Evolutionary conservation across 2,329 filamentous ascomycete genomes (phyloP).

Genomic region (Alternaria sp.): DNA sequence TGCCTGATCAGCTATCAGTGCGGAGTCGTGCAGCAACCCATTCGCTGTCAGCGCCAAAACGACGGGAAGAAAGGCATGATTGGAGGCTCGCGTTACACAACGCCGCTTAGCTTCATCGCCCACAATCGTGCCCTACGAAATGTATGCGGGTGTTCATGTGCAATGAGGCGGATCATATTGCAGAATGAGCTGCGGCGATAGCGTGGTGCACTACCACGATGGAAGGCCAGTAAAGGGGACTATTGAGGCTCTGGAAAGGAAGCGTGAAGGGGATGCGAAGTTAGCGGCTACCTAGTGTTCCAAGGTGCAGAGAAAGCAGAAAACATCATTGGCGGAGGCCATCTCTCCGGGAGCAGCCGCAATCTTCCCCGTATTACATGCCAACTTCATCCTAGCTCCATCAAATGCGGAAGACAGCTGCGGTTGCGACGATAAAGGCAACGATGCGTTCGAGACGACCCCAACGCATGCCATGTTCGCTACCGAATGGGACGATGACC

Average conservation of each 20-base stretch:
- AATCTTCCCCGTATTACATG: background rate
- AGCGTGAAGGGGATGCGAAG: background rate
- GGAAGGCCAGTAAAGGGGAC: background rate
- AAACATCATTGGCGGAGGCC: background rate
- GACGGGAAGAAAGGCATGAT: background rate
- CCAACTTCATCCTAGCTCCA: background rate
- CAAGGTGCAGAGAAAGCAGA: background rate
- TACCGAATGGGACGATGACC: too few species aligned
- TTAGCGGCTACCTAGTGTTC: background rate
- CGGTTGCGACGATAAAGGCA: background rate
- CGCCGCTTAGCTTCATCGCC: background rate
- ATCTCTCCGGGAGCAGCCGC: background rate
- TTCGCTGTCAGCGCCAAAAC: background rate
- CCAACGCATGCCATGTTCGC: too few species aligned
- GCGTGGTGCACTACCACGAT: background rate
- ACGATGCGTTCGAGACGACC: too few species aligned
- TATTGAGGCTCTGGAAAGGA: background rate
- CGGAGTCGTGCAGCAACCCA: background rate
- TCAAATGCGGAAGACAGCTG: fast-evolving
- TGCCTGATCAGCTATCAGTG: background rate
- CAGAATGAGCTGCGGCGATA: background rate
- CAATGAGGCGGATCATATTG: background rate
- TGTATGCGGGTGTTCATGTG: background rate
- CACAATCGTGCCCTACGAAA: background rate
- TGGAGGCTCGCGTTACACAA: conserved; percentile 1